Base-by-base conservation (phyloP, 495 filamentous ascomycete species). In the Neurospora africana region DNA sequence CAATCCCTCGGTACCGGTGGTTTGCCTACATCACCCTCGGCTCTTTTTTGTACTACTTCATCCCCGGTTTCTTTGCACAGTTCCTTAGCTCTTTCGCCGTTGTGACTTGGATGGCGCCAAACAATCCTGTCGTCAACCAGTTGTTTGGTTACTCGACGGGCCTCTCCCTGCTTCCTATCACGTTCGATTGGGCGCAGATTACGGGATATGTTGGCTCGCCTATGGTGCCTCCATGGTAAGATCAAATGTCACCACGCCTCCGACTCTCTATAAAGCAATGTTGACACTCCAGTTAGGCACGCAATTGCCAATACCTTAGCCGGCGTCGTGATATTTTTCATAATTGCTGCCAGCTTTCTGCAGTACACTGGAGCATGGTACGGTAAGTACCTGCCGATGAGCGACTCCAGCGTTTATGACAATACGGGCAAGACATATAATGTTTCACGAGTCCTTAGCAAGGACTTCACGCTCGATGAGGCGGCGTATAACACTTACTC, bases 291-390 rank as follows among this genome's bases (percentile, higher is more conserved):
- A 40, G 13, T 30, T 40, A 85, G 83, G 84, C 82, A 84, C 68
- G 84, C 83, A 37, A 89, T 89, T 68, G 83, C 85, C 71, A 91
- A 90, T 76, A 89, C 88, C 19, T 81, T 89, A 43, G 85, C 89
- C 69, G 88, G 88, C n/a, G 84, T 90, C 3, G 80, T 89, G 0
- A 35, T 84, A 1, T 90, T 86, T 71, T 89, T 81, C 76, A 81
- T 85, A 69, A 79, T 85, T 68, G 75, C 78, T 35, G 78, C 83
- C 68, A 82, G 79, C 69, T 81, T 79, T 4, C 68, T 92, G 7
- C 90, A 91, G 75, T 93, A 89, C 76, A 86, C 85, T 27, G 90
- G 90, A n/a, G 83, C 85, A 1, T 91, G 89, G 90, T 90, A 90
- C 73, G 82, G 84, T 2, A 77, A 81, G 68, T 90, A 83, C 74